phyloP scores from a whole-genome alignment of 495 filamentous ascomycete species.

The Penicillium taxi region DNA sequence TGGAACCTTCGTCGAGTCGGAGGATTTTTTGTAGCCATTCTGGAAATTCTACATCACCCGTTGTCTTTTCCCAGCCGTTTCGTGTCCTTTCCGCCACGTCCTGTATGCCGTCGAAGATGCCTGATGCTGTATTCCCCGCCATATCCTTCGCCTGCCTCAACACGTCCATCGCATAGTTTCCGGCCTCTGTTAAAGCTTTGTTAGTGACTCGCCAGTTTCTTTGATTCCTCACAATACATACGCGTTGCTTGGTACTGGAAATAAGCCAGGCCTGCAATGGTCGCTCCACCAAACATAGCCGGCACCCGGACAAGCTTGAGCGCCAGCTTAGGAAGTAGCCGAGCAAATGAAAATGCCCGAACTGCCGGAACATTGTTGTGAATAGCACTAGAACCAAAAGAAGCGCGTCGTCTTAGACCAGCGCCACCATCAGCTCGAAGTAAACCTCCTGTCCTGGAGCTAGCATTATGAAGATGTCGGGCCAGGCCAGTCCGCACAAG shows the following conservation, averaged over 20 bases:
- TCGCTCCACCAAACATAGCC: conserved; percentile 82
- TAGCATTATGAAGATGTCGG: conserved; percentile 58
- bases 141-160: conserved; percentile 62
- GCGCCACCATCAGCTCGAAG: conserved; percentile 56
- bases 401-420: conserved; percentile 54
- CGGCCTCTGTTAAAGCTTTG: conserved; percentile 58
- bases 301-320: conserved; percentile 81
- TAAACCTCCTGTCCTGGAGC: conserved; percentile 56
- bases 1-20: conserved; percentile 44
- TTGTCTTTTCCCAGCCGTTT: conserved; percentile 77
- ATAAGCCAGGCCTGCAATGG: conserved; percentile 81
- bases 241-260: conserved; percentile 92
- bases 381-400: conserved; percentile 62
- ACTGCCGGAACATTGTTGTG: conserved; percentile 78
- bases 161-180: conserved; percentile 79
- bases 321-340: conserved; percentile 79
- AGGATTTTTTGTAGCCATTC: conserved; percentile 81
- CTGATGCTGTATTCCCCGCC: conserved; percentile 55
- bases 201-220: conserved; percentile 1
- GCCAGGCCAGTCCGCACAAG: conserved; percentile 53
- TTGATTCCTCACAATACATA: conserved; percentile 42
- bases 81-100: conserved; percentile 70
- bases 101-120: conserved; percentile 59
- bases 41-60: conserved; percentile 64
- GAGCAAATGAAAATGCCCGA: conserved; percentile 75